phyloP scores from a whole-genome alignment of 306 rosid species.

The Gleditsia sinensis region DNA sequence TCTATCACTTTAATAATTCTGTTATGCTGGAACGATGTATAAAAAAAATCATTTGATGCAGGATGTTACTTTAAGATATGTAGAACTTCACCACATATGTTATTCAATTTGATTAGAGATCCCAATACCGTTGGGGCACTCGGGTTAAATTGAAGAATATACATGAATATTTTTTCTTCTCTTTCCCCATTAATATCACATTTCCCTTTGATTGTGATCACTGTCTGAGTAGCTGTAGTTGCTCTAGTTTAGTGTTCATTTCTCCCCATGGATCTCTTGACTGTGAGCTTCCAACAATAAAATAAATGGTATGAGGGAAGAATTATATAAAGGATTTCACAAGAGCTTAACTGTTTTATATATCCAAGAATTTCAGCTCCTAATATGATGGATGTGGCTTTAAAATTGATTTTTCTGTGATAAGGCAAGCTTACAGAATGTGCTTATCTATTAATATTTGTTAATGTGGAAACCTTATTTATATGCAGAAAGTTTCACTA shows the following conservation, averaged over 20 bases:
- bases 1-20: not conserved
- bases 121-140: not conserved
- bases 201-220: slow-evolving; percentile 5
- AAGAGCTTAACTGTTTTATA: slow-evolving; percentile 2
- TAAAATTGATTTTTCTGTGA: not conserved
- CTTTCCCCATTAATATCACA: not conserved
- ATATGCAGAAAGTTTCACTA: not conserved
- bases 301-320: not conserved
- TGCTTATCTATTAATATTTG: not conserved
- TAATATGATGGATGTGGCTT: not conserved
- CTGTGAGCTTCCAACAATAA: not conserved
- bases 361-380: not conserved
- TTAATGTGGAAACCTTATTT: not conserved
- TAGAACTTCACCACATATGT: not conserved
- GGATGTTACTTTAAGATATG: not conserved
- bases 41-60: not conserved
- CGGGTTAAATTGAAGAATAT: slow-evolving; percentile 15
- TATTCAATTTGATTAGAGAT: slow-evolving; percentile 2
- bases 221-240: not conserved
- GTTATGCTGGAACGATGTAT: not conserved
- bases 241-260: not conserved
- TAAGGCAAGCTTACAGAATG: not conserved
- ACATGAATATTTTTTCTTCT: not conserved
- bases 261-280: not conserved
- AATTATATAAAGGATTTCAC: not conserved